Base-by-base conservation (phyloP, 2,329 filamentous ascomycete genomes). In the Stemphylium lycopersici region DNA sequence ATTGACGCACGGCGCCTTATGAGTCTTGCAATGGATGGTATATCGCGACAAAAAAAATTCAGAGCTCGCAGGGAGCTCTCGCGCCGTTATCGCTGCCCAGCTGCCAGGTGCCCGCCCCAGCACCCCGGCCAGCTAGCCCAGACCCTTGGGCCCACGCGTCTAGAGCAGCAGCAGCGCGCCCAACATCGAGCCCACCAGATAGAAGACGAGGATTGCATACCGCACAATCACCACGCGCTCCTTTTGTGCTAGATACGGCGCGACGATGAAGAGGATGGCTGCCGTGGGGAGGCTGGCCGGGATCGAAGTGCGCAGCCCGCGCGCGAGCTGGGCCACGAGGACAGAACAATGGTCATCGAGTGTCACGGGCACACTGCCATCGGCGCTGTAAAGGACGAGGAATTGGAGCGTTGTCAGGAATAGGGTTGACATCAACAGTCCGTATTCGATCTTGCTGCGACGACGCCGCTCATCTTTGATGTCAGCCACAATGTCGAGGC, bases 121-220 rank as follows among this genome's bases (percentile, higher is more conserved):
- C 45, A 39, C 46, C 26, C 45, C 15, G 32, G 41, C 45, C 32
- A 51, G 31, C 50, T 49, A 58, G 54, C 41, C 34, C 59, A 52
- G 41, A 52, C 37, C 51, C 50, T 20, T 37, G 32, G 7, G 26
- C 26, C 26, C 26, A 29, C 44, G 34, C 29, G 33, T 45, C 38
- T 59, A 62, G 46, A 53, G 33, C 33, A 64, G 40, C 26, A 63
- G 34, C 52, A 63, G 40, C 34, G 65, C 63, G 6, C 63, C 66
- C 46, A 55, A 49, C 26, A 57, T 58, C 31, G 62, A 57, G 16
- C 66, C 62, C 13, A 62, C 42, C 20, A 69, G 56, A 49, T 69
- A 69, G 45, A 60, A 63, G 20, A 69, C 54, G 31, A 69, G 42
- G 5, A 62, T 56, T 24, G 62, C 41, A 34, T 68, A 68, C 34